Percentiles rank a stretch among this genome's conserved stretches.
These are phyloP conservation scores for Lentinula detonsa DNA, from an alignment of 768 basidiomycete genomes.

Conservation along the genomic window DNA sequence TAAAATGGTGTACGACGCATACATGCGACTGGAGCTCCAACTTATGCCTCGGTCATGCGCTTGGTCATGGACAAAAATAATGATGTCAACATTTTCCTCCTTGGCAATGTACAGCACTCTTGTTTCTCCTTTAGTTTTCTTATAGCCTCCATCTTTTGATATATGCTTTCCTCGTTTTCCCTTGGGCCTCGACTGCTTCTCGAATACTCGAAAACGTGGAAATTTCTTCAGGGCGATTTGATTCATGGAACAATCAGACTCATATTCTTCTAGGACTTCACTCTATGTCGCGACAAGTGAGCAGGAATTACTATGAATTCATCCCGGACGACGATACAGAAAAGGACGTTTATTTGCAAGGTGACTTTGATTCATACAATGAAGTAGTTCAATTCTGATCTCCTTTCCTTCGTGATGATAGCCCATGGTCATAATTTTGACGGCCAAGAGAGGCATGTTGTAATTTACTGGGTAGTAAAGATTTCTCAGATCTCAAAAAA, in stretches of 20 bases:
- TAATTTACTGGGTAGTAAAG: neutral
- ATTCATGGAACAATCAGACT: neutral
- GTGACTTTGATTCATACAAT: neutral
- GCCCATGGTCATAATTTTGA: neutral
- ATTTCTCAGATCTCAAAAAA: neutral
- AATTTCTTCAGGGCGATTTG: neutral
- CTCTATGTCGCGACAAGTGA: neutral
- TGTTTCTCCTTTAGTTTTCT: neutral
- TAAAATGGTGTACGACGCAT: no score
- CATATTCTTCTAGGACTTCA: neutral
- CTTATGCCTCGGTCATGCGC: no score
- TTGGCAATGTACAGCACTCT: no score
- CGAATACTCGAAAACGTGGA: neutral
- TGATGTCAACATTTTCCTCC: no score
- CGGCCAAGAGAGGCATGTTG: neutral
- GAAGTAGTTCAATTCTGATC: neutral
- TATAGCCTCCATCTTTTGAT: neutral
- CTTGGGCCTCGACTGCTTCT: neutral
- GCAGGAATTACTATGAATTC: neutral
- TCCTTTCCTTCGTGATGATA: neutral
- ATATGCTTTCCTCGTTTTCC: neutral
- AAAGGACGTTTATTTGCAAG: constrained; percentile 4
- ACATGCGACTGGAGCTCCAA: no score
- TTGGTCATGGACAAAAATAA: no score
- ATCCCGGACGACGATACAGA: neutral